Percentiles rank a stretch among this genome's conserved stretches.
Evolutionary conservation across 202 grass and related monocot genomes (phyloP).

Genomic region (Brachypodium distachyon): DNA sequence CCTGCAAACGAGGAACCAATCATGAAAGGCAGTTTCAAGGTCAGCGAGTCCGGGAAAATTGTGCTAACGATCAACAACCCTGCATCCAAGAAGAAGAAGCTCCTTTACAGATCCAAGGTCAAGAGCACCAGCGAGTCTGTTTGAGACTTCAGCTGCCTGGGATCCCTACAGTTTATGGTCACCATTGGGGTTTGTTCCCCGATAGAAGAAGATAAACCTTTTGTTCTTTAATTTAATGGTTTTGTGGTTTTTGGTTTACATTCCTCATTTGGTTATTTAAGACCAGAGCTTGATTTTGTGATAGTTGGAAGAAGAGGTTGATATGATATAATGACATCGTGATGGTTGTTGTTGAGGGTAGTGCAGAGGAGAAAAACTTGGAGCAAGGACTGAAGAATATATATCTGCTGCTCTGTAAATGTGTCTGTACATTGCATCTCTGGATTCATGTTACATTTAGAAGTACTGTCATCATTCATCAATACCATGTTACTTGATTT

Average conservation of each 20-base stretch:
- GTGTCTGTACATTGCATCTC: slow-evolving; percentile 69
- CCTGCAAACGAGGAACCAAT: slow-evolving; percentile 61
- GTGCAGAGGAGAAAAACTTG: not conserved
- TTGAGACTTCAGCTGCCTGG: not conserved
- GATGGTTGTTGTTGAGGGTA: slow-evolving; percentile 22
- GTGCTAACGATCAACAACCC: slow-evolving; percentile 70
- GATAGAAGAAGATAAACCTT: slow-evolving; percentile 28
- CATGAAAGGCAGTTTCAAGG: slow-evolving; percentile 82
- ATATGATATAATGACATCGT: slow-evolving; percentile 27
- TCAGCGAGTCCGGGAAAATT: slow-evolving; percentile 61
- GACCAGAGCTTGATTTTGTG: slow-evolving; percentile 58
- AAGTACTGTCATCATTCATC: slow-evolving; percentile 20
- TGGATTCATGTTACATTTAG: slow-evolving; percentile 48
- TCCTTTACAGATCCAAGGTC: slow-evolving; percentile 83
- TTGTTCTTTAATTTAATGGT: slow-evolving; percentile 34
- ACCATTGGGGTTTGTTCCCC: not conserved
- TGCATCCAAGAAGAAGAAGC: slow-evolving; percentile 95
- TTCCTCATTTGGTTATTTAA: slow-evolving; percentile 51
- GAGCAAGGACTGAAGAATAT: not conserved
- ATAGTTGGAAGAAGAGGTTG: slow-evolving; percentile 32
- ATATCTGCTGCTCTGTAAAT: slow-evolving; percentile 61
- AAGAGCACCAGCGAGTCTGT: slow-evolving; percentile 49
- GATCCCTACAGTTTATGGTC: not conserved
- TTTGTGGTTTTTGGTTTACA: slow-evolving; percentile 29
- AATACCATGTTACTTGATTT: slow-evolving; percentile 33